Evolutionary conservation across 2,329 filamentous ascomycete genomes (phyloP).

Genomic region (Cladosporium phlei): DNA sequence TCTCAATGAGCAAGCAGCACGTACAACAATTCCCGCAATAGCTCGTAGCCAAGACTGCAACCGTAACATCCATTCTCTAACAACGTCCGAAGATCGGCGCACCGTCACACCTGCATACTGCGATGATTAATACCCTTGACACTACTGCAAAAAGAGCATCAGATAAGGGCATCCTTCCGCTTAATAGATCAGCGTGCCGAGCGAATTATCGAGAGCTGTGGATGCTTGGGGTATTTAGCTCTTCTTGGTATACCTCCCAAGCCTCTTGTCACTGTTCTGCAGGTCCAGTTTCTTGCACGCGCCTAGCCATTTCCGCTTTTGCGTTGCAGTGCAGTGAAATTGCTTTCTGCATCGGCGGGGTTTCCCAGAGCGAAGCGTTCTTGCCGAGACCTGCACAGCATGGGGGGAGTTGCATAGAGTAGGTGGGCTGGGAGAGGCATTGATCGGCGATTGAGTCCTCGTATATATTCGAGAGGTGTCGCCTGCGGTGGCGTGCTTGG

Average conservation of each 20-base stretch:
- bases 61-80: too few relatives aligned
- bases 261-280: constrained; percentile 9
- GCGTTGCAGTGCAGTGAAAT: too few relatives aligned
- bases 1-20: too few relatives aligned
- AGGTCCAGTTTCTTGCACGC: not conserved
- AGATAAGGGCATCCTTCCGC: not conserved
- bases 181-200: constrained; percentile 7
- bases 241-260: constrained; percentile 8
- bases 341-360: too few relatives aligned
- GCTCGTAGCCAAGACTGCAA: too few relatives aligned
- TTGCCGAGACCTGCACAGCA: too few relatives aligned
- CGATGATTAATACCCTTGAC: too few relatives aligned
- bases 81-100: not conserved
- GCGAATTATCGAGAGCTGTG: constrained; percentile 1
- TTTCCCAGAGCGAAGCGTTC: too few relatives aligned
- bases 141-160: too few relatives aligned
- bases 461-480: too few relatives aligned
- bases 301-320: not conserved
- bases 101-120: not conserved
- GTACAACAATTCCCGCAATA: too few relatives aligned
- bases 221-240: constrained; percentile 2
- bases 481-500: too few relatives aligned
- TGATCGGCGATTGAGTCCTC: constrained; percentile 4
- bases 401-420: not conserved
- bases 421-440: not conserved